A percentile compares a stretch with the other conserved stretches of the same genome.
phyloP scores from a whole-genome alignment of 2,329 filamentous ascomycete species.

The Pseudocercospora crystallina region DNA sequence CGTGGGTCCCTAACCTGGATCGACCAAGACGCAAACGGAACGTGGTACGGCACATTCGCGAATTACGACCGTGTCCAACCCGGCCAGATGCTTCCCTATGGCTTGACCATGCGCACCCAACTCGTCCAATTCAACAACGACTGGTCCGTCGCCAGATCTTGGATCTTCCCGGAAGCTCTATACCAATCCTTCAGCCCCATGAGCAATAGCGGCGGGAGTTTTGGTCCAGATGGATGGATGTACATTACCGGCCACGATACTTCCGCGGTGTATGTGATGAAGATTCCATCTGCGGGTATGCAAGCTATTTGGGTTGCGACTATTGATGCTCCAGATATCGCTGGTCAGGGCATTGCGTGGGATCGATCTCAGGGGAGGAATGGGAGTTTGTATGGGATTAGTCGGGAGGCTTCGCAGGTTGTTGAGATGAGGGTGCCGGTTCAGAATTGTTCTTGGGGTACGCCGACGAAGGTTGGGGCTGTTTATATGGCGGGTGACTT shows the following conservation, averaged over 20 bases:
- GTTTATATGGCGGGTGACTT: constrained; percentile 4
- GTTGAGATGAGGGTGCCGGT: constrained; percentile 7
- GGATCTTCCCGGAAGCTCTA: constrained; percentile 8
- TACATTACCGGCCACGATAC: constrained; percentile 10
- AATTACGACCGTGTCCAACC: constrained; percentile 9
- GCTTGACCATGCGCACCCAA: constrained; percentile 8
- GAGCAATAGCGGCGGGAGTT: constrained; percentile 9
- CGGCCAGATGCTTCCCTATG: constrained; percentile 5
- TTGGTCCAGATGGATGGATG: constrained; percentile 8
- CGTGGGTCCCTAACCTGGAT: constrained; percentile 5
- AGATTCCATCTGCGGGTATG: constrained; percentile 5
- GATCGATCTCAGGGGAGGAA: constrained; percentile 2
- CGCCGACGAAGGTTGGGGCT: constrained; percentile 2
- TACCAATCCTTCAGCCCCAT: constrained; percentile 6
- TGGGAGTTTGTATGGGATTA: constrained; percentile 2
- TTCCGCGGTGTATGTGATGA: constrained; percentile 4
- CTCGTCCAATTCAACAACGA: constrained; percentile 1
- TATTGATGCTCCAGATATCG: constrained; percentile 1
- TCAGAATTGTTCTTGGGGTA: constrained; percentile 4
- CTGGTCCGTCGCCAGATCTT: constrained; percentile 3
- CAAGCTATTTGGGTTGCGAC: constrained; percentile 7
- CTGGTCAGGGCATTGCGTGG: constrained; percentile 7
- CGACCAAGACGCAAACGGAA: constrained; percentile 1
- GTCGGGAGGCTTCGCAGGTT: constrained; percentile 1
- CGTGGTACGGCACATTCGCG: constrained; percentile 6